Evolutionary conservation across 768 basidiomycete species (phyloP), one percentile per base, ranked within the genome.

Genomic region (Leccinellum rugosiceps): DNA sequence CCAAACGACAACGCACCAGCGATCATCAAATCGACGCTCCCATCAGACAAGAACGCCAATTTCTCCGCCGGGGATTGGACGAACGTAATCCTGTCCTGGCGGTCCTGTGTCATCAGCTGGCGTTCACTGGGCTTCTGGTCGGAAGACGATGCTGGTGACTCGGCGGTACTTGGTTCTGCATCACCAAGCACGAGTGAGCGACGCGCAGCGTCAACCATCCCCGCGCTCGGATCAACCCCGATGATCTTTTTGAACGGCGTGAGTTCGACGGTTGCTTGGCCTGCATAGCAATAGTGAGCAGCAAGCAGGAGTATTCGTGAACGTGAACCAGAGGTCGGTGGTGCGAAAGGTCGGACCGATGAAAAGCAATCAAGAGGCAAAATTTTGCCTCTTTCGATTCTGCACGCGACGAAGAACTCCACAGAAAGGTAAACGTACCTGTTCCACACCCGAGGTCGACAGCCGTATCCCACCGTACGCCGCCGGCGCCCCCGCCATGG

Each of bases 381-480:
- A 14, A 14, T 17, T 15, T 28, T 26, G 15, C 26, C 46, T 17
- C 25, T 17, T 28, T 26, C n/a, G n/a, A n/a, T n/a, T n/a, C 43
- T 23, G n/a, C 7, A 41, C 3, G 3, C 4, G 43, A 21, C 3
- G 19, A 14, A 11, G 8, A 25, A 31, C 17, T 49, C 49, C 17
- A 34, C 17, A 45, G 4, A 30, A 46, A 13, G 31, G 45, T 46
- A 2, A 32, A 59, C 75, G 11, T 56, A 88, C 91, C 88, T n/a
- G 92, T 90, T 26, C 92, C 91, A 71, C 92, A 93, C 4, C 92
- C 91, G 2, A 92, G 68, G 63, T 94, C 92, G 0, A 91, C 76
- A 0, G 87, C 89, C 17, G 72, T 75, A 14, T 82, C 77, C 80
- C 83, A 88, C 53, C 69, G 59, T 0, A 63, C 64, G 0, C 32